Evolutionary conservation across 331 rosid genomes (phyloP), one percentile per base, ranked within the genome.

Genomic region (Pyrus hybrid): DNA sequence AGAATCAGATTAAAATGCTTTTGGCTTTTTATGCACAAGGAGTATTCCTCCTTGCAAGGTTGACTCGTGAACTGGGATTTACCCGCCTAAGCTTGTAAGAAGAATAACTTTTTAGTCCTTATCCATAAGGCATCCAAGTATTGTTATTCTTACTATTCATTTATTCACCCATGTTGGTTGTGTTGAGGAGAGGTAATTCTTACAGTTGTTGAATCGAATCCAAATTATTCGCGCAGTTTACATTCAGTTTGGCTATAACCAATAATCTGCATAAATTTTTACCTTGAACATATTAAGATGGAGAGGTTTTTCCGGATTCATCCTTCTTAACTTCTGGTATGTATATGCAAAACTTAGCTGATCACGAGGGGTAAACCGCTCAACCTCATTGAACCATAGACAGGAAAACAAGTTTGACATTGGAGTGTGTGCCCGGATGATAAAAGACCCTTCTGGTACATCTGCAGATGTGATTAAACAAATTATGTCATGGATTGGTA

Each of bases 221-320:
- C 13, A 35, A 58, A 57, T 57, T 72, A 58, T 35, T 37, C 67
- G 14, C 18, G 30, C 23, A 13, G 75, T 53, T 73, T 62, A 71
- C 53, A 79, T 70, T 61, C 35, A 80, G 53, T 32, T 45, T 65
- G 32, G 69, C 13, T 64, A n/a, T 71, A 64, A 74, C 57, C 70
- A 53, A 25, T 13, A 63, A 72, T 71, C 68, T 30, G 63, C 20
- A 54, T 54, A 74, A 45, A 86, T 77, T 71, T 71, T 87, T 60
- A 93, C 98, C 98, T 90, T 93, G 87, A 93, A 91, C 98, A 93
- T 91, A 72, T 90, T 85, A 65, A 93, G 92, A 81, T 87, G 91
- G 63, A 93, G 83, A 60, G 97, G 93, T 76, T 84, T 93, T 68
- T 74, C 92, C 64, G 93, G 93, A 82, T 93, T 93, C 96, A 80